Evolutionary conservation across 345 rosid genomes (phyloP), one percentile per base, ranked within the genome.

Genomic region (Salix brachista): DNA sequence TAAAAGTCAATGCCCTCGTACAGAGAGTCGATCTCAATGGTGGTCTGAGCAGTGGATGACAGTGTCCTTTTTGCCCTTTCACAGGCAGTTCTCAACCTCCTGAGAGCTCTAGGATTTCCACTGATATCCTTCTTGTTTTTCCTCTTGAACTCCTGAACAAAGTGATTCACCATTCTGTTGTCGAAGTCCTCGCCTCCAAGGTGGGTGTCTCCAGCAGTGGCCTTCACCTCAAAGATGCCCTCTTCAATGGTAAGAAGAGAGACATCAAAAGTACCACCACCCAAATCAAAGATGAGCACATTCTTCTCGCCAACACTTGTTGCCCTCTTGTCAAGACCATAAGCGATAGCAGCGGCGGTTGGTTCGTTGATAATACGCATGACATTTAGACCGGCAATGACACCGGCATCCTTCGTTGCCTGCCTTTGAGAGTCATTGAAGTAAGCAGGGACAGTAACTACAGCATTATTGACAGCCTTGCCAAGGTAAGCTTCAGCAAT

Each of bases 31-130:
- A 80, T 80, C 60, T 76, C 83, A 2, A 80, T 77, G 0, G 83
- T 80, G 16, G 83, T 80, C 70, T 72, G 83, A 46, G 80, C 77
- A 12, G 80, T 81, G 4, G 83, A 81, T 12, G 83, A 81, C 12
- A 81, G 78, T 19, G 80, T 81, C 48, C 83, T 81, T 71, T 81
- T 81, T 0, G 80, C 83, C 34, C 80, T 81, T 46, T 81, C 83
- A 67, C 83, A 80, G 7, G 80, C 80, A 11, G 77, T 76, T 39
- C 83, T 76, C 77, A 80, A 50, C 70, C 77, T 76, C 80, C 83
- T 48, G 0, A 80, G 74, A 2, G 80, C 83, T 70, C 83, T 80
- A 1, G 83, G 83, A 42, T 75, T 75, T 39, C 83, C 73, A n/a
- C 72, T 50, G 12, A 80, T 80, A 65, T 80, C 76, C 73, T 75